Evolutionary conservation across 2,329 filamentous ascomycete genomes (phyloP).

Genomic region (Calonectria pteridis): DNA sequence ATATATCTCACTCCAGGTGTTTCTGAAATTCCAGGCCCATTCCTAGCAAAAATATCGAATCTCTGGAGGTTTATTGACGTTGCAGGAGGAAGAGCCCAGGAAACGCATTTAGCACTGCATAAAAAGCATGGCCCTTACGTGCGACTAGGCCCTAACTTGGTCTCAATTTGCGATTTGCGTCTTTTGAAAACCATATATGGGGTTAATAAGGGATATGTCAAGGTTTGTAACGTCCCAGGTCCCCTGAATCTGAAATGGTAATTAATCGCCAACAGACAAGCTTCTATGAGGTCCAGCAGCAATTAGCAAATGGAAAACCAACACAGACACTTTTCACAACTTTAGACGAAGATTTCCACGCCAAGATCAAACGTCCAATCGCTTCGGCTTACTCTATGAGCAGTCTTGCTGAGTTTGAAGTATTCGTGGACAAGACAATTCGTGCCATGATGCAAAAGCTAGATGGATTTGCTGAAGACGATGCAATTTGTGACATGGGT

Average conservation of each 20-base stretch:
- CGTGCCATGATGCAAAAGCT: not conserved
- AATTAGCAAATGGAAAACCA: constrained; percentile 11
- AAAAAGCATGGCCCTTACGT: constrained; percentile 1
- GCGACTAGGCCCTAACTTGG: not conserved
- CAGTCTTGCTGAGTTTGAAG: not conserved
- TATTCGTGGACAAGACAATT: constrained; percentile 7
- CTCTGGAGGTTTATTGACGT: constrained; percentile 7
- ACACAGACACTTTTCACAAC: constrained; percentile 7
- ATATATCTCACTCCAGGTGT: not conserved
- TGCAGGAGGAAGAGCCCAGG: not conserved
- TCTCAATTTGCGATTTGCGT: not conserved
- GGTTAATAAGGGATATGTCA: not conserved
- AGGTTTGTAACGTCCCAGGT: not conserved
- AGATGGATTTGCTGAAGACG: not conserved
- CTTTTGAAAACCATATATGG: not conserved
- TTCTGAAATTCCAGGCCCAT: not conserved
- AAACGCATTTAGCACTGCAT: not conserved
- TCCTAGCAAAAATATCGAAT: constrained; percentile 1
- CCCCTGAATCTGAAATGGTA: not conserved
- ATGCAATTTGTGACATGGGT: not conserved
- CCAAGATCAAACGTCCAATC: constrained; percentile 6
- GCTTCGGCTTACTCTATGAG: constrained; percentile 1
- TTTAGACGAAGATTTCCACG: constrained; percentile 5
- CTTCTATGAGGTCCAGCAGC: constrained; percentile 12
- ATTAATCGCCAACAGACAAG: not conserved